Base-by-base conservation (phyloP, 805 yeast genomes). In the Teunomyces atbi region DNA sequence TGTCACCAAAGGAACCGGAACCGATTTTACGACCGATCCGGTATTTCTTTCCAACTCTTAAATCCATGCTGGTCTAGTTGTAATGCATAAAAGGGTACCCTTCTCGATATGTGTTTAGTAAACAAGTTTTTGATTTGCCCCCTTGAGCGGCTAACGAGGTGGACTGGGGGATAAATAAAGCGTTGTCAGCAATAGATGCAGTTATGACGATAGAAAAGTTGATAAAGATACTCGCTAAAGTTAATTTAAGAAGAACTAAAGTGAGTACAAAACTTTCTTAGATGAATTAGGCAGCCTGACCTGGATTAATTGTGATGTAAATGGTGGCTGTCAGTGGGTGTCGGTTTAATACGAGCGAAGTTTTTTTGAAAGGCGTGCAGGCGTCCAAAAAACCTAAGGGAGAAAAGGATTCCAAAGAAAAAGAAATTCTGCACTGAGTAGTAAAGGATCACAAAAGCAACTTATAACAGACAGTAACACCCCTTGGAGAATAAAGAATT, bases 1-100 rank as follows among this genome's bases (percentile, higher is more conserved):
- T 94, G 64, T 94, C 99, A 49, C 99, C 99, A 66, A 92, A 92
- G 8, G 97, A 91, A 15, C 99, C 99, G 34, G 94, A 84, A 16
- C 99, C 99, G 59, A 92, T 92, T 69, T 91, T 91, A 50, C 97
- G 84, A 33, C 97, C 96, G 60, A 91, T 85, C 46, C 96, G 81
- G 70, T 84, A 91, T 70, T 91, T 92, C 73, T 94, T 88, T 43
- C 98, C 98, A 33, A 92, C 92, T 64, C 96, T 79, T 62, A 87
- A 77, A 67, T 88, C 96, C 66, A 61, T 61, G 46, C 13, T 35
- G n/a, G 6, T 39, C 19, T 26, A 13, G 42, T 10, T 28, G 16
- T 12, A 20, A 36, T 36, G 39, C 39, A 36, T n/a, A 36, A 36
- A 36, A 30, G 16, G 33, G 33, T 13, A 30, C 16, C 33, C 33